Conservation (phyloP, 2,329 filamentous ascomycete species). For the Cladophialophora psammophila region DNA sequence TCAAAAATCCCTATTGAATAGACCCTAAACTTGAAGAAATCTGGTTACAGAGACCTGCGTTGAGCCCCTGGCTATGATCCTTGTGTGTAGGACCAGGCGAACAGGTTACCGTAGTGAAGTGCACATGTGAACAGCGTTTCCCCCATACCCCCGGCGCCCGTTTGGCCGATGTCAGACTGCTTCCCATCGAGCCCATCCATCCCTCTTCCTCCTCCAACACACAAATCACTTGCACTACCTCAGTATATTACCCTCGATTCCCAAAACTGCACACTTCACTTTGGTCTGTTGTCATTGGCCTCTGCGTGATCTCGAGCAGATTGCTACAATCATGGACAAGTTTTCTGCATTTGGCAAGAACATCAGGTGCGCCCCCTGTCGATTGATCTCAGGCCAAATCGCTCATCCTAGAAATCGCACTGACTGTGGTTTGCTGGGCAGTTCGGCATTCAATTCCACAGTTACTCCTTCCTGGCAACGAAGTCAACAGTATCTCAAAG, state of each 20-base stretch:
- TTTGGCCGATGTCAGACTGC: conserved; percentile 19
- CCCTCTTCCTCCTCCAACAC: background rate
- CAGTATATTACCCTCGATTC: background rate
- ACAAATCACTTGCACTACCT: conserved; percentile 1
- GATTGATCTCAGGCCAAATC: conserved; percentile 28
- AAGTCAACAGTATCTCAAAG: conserved; percentile 97
- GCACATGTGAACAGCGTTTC: conserved; percentile 7
- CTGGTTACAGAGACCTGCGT: background rate
- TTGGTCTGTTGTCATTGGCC: background rate
- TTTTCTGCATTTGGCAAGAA: conserved; percentile 74
- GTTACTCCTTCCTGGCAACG: conserved; percentile 93
- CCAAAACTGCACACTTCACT: background rate
- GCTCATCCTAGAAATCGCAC: conserved; percentile 13
- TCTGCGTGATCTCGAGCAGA: background rate
- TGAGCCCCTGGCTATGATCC: background rate
- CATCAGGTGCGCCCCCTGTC: conserved; percentile 61
- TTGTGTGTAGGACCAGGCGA: background rate
- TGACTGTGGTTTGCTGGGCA: conserved; percentile 52
- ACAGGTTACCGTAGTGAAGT: background rate
- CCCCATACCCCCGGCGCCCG: conserved; percentile 14
- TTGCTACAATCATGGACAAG: conserved; percentile 66
- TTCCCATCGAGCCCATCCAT: conserved; percentile 14
- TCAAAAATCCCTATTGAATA: background rate
- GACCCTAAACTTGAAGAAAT: background rate
- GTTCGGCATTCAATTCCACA: conserved; percentile 69